Percentiles rank a stretch among this genome's conserved stretches.
Evolutionary conservation across 768 basidiomycete species (phyloP).

Genomic region (Phanerodontia chrysosporium): DNA sequence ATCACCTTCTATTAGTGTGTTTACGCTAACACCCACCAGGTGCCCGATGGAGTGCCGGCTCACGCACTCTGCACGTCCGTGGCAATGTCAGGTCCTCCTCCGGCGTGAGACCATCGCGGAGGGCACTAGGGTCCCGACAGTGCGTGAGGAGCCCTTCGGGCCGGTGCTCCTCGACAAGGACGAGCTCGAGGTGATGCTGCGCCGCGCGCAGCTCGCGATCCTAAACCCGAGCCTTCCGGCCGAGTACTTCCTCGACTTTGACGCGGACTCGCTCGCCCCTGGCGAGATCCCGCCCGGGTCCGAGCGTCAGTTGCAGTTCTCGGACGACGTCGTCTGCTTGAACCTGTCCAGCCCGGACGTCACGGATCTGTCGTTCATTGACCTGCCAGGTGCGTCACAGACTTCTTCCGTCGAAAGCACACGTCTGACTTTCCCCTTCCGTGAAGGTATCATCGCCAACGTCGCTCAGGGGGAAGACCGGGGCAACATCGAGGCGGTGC

Average conservation of each 20-base stretch:
- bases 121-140: constrained; percentile 25
- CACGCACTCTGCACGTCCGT: constrained; percentile 13
- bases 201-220: constrained; percentile 57
- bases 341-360: constrained; percentile 26
- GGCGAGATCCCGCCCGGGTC: constrained; percentile 12
- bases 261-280: constrained; percentile 3
- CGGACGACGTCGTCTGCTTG: constrained; percentile 24
- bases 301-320: constrained; percentile 19
- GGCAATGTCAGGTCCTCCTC: constrained; percentile 37
- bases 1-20: background rate
- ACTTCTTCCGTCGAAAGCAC: no score
- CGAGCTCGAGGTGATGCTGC: constrained; percentile 47
- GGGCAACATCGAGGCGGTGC: constrained; percentile 49
- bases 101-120: constrained; percentile 30
- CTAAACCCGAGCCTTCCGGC: constrained; percentile 37
- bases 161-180: constrained; percentile 32
- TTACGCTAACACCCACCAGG: background rate
- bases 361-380: constrained; percentile 29
- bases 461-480: constrained; percentile 22
- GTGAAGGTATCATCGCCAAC: constrained; percentile 52
- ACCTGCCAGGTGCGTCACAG: constrained; percentile 30
- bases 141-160: constrained; percentile 34
- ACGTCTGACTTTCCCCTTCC: no score
- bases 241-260: constrained; percentile 7
- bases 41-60: constrained; percentile 33